Conservation (phyloP, 208 protist species). For the Vickermania spadyakhi region DNA sequence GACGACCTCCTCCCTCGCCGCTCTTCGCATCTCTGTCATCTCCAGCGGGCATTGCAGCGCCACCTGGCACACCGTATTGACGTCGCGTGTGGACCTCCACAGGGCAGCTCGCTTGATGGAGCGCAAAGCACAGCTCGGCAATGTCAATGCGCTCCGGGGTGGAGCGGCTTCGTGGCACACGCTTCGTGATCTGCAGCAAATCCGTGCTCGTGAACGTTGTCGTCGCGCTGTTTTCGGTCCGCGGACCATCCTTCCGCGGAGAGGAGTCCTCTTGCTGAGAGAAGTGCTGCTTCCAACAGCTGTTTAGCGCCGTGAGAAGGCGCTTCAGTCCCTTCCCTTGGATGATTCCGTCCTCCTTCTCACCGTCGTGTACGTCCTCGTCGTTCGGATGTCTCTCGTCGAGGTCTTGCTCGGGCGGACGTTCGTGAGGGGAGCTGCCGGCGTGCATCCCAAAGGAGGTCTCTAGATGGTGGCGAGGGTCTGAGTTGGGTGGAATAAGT, state of each 20-base stretch:
- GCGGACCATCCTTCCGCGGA: background rate
- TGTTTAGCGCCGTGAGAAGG: too few relatives aligned
- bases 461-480: conserved; percentile 35
- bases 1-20: background rate
- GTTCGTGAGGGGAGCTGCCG: conserved; percentile 34
- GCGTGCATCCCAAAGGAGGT: conserved; percentile 2
- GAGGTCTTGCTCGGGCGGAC: conserved; percentile 41
- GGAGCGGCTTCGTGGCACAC: conserved; percentile 76
- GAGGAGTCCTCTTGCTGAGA: background rate
- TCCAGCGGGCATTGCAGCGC: background rate
- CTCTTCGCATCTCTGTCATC: background rate
- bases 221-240: background rate
- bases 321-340: background rate
- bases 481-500: conserved; percentile 24
- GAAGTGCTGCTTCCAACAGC: too few relatives aligned
- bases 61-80: conserved; percentile 19
- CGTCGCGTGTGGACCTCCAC: conserved; percentile 60
- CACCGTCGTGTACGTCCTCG: conserved; percentile 9
- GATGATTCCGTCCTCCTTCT: background rate
- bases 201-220: conserved; percentile 19
- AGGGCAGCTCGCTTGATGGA: conserved; percentile 50
- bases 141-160: conserved; percentile 49
- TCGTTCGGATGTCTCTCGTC: conserved; percentile 32
- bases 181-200: conserved; percentile 45
- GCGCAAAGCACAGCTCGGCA: conserved; percentile 79